Conservation (phyloP, 306 rosid genomes). For the Vigna mungo region DNA sequence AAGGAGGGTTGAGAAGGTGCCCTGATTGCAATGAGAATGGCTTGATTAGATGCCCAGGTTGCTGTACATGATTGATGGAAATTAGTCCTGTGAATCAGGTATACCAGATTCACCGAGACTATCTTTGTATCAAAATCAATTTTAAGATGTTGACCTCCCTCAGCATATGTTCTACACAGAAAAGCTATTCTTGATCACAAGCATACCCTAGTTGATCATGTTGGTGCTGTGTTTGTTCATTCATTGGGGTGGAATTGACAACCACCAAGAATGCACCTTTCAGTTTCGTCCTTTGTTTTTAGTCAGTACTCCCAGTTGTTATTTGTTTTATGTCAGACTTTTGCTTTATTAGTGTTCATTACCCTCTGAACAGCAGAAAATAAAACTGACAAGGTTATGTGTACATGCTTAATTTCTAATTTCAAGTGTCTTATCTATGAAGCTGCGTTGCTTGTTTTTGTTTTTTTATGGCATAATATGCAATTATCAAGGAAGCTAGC, state of each 20-base stretch:
- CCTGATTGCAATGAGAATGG: constrained; percentile 83
- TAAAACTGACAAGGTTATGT: constrained; percentile 36
- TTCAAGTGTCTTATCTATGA: constrained; percentile 18
- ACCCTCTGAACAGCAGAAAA: constrained; percentile 48
- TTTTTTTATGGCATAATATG: constrained; percentile 21
- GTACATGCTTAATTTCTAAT: constrained; percentile 36
- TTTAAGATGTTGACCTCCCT: neutral
- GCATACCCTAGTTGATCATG: neutral
- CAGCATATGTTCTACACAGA: neutral
- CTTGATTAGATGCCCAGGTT: constrained; percentile 72
- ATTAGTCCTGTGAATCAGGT: neutral
- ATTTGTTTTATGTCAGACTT: constrained; percentile 20
- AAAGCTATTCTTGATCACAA: neutral
- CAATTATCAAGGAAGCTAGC: constrained; percentile 24
- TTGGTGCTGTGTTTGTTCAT: neutral
- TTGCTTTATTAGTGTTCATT: constrained; percentile 34
- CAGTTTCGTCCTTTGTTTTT: constrained; percentile 37
- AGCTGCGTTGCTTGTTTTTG: neutral
- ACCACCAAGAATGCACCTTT: constrained; percentile 35
- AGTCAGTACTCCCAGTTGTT: constrained; percentile 37
- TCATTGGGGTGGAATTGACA: constrained; percentile 31
- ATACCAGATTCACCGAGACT: neutral
- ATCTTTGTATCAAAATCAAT: neutral
- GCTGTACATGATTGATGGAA: constrained; percentile 56
- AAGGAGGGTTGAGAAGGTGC: constrained; percentile 68